Percentiles rank a stretch among this genome's conserved stretches.
phyloP scores from a whole-genome alignment of 805 yeast genomes.

The Yarrowia yakushimensis region DNA sequence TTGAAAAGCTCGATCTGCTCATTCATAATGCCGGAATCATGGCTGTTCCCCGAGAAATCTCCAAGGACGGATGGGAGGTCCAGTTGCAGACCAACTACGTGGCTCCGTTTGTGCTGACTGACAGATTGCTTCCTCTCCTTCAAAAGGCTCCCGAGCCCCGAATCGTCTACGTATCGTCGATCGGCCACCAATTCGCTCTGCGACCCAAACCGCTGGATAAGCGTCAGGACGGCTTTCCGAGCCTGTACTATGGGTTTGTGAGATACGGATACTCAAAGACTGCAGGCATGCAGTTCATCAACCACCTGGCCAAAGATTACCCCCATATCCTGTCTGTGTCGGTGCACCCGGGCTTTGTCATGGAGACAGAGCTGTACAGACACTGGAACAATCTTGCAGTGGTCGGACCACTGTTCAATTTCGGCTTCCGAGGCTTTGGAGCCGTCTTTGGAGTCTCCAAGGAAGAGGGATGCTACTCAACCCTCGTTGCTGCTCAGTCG shows the following conservation, averaged over 20 bases:
- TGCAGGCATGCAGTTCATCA: slow-evolving; percentile 70
- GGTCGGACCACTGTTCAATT: slow-evolving; percentile 72
- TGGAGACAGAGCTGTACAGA: slow-evolving; percentile 70
- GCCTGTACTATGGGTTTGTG: slow-evolving; percentile 68
- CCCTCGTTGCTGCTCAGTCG: slow-evolving; percentile 60
- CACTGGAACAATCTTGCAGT: slow-evolving; percentile 77
- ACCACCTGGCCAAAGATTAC: slow-evolving; percentile 58
- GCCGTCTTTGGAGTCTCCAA: slow-evolving; percentile 64
- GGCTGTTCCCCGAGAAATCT: slow-evolving; percentile 62
- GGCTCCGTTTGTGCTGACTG: slow-evolving; percentile 67
- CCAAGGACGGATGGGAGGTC: slow-evolving; percentile 70
- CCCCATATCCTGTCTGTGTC: slow-evolving; percentile 62
- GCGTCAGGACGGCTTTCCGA: slow-evolving; percentile 57
- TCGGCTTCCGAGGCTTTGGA: slow-evolving; percentile 65
- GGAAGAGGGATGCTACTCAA: slow-evolving; percentile 67
- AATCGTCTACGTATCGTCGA: slow-evolving; percentile 59
- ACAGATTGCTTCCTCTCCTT: slow-evolving; percentile 49
- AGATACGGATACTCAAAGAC: slow-evolving; percentile 76
- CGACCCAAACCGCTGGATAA: slow-evolving; percentile 48
- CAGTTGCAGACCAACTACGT: slow-evolving; percentile 77
- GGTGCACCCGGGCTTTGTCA: slow-evolving; percentile 83
- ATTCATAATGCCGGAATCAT: slow-evolving; percentile 79
- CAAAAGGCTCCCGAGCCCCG: slow-evolving; percentile 44
- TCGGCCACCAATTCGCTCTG: slow-evolving; percentile 57
- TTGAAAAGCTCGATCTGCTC: slow-evolving; percentile 49